Base-by-base conservation (phyloP, 371 early-diverging fungal species). In the Mortierella sp. region DNA sequence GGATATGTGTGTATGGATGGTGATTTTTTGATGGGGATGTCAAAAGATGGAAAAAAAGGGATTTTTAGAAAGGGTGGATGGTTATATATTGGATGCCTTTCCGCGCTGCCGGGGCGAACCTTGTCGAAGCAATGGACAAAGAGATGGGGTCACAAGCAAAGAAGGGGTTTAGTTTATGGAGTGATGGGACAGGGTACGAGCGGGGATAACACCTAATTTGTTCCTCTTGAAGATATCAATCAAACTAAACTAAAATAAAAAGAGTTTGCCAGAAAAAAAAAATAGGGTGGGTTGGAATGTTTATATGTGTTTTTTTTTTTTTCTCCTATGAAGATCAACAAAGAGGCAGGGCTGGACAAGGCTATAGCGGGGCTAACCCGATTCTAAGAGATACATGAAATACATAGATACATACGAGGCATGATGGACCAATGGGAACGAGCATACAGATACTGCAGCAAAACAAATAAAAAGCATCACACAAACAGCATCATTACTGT, bases 221-320 rank as follows among this genome's bases (percentile, higher is more conserved):
- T 48, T 48, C 48, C 16, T n/a, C 13, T 48, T 6, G n/a, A 19
- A n/a, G 48, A n/a, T 47, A 21, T 52, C 19, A 24, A 55, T 24
- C 16, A 43, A 43, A 43, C 45, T 43, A 43, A 13, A 43, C 16
- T 47, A 19, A 13, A 47, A 36, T 5, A 52, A 52, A 52, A 52
- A 52, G 8, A 52, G 55, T 55, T 55, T 55, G 55, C 2, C 10
- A 24, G 55, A 28, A 55, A 55, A 55, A 55, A 55, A 28, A 53
- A 53, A 53, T 24, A 55, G 55, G 55, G 55, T 55, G 55, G 55
- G 32, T 13, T 55, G 55, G 55, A 55, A 55, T 55, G 55, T 55
- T 55, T 55, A 55, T 28, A 55, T 55, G 55, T 55, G 28, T 55
- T 55, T 55, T 55, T 55, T 55, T 55, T 55, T 55, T 55, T 55